A percentile compares a stretch with the other conserved stretches of the same genome.
phyloP scores from a whole-genome alignment of 2,329 filamentous ascomycete species.

The Thielaviopsis populi region DNA sequence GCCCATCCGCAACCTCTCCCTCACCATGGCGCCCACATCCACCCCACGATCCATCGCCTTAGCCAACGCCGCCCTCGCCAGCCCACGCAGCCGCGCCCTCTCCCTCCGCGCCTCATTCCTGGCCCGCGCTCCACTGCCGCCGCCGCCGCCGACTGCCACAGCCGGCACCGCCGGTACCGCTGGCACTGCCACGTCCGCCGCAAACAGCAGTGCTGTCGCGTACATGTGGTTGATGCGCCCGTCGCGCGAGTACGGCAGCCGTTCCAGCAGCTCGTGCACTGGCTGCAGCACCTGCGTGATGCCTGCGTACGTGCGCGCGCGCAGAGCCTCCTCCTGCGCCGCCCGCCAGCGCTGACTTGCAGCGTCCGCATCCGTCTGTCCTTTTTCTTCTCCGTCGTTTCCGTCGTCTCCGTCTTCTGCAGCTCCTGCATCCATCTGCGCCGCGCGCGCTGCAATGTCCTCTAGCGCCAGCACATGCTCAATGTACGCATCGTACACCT shows the following conservation, averaged over 20 bases:
- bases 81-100: conserved; percentile 22
- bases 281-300: conserved; percentile 49
- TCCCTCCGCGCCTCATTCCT: conserved; percentile 17
- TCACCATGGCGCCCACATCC: conserved; percentile 23
- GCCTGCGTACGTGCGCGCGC: conserved; percentile 35
- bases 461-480: conserved; percentile 33
- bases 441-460: conserved; percentile 14
- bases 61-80: conserved; percentile 27
- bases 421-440: background rate
- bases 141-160: conserved; percentile 21
- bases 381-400: too few species aligned
- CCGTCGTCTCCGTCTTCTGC: background rate
- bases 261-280: conserved; percentile 57
- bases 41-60: conserved; percentile 25
- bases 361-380: background rate
- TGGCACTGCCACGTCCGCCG: conserved; percentile 49
- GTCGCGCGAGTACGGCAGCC: conserved; percentile 55
- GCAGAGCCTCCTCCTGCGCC: background rate
- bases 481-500: conserved; percentile 59
- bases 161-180: conserved; percentile 21
- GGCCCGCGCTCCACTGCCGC: conserved; percentile 18
- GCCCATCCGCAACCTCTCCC: conserved; percentile 20
- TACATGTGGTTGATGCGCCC: conserved; percentile 52
- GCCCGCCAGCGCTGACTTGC: background rate
- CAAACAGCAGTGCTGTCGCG: conserved; percentile 60